Evolutionary conservation across 495 filamentous ascomycete species (phyloP), one percentile per base, ranked within the genome.

Genomic region (Gamarada debralockiae): DNA sequence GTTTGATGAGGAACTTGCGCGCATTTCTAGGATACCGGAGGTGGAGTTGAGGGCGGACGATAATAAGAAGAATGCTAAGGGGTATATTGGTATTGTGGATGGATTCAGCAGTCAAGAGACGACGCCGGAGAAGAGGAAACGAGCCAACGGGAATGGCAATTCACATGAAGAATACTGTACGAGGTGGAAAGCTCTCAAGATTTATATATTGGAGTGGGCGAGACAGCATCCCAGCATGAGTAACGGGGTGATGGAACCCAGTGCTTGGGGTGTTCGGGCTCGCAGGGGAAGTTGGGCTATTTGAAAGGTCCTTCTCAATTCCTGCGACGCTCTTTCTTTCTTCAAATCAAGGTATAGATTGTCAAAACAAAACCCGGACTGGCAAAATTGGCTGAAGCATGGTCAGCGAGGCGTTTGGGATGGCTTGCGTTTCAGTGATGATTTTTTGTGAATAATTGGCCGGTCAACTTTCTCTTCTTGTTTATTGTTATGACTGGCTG

Each of bases 181-280:
- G 48, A 75, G 91, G 41, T 97, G 91, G 91, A 80, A 76, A 60
- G 90, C 90, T 15, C 72, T 97, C 31, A 83, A 83, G 58, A 48
- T 82, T 25, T 97, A 97, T 61, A 85, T 97, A 36, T 71, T 73
- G 47, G 88, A 95, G 65, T 96, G 91, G 91, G 90, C 82, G 33
- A 76, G 78, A 47, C 89, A 95, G 65, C 85, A 89, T 58, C 86
- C 86, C 2, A 70, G 71, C 25, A 79, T 88, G 65, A 72, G 67
- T 8, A 71, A 80, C 50, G 77, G 70, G 46, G 76, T 74, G 18
- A 63, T 59, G n/a, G 62, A 62, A 4, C 73, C 78, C 17, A 76
- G 79, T 40, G 78, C 79, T 9, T 90, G 85, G 84, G 90, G 89
- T 8, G 78, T 87, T 21, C 72, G 78, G 41, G 88, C 84, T 48